Base-by-base conservation (phyloP, 208 protist genomes). In the Porcisia deanei region DNA sequence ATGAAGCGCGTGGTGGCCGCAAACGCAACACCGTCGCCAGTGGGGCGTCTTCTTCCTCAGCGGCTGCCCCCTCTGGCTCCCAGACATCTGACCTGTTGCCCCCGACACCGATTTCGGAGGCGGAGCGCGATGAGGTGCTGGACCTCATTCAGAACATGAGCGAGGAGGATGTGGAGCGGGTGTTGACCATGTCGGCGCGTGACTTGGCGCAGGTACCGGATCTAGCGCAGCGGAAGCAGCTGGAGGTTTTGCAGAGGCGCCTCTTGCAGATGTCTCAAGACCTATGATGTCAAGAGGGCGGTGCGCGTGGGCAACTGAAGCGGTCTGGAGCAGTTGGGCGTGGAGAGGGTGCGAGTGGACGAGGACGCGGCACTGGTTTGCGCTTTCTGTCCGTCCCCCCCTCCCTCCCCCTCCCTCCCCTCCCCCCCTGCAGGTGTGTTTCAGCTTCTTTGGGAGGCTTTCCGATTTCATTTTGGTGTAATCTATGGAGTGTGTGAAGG, bases 91-190 rank as follows among this genome's bases (percentile, higher is more conserved):
- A 52, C 37, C 22, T 59, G 37, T 22, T 61, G n/a, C 67, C 63
- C 16, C 47, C 73, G 5, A 73, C 53, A 59, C 72, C 59, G 39
- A 77, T 76, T 37, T 80, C 84, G 52, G 71, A 84, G 70, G 76
- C 85, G 43, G 83, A 94, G 67, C 73, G 82, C 5, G 89, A 97
- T 37, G 87, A 97, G 60, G 87, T 93, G 72, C 64, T 97, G 65
- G 79, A 91, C 75, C 85, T 95, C 49, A 89, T 97, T 20, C 77
- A 85, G 16, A 85, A 79, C 59, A 89, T 97, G 76, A 93, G 85
- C 70, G 88, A 95, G 71, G 88, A 90, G 45, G 93, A 97, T 22
- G 87, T 96, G 30, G 87, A 93, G 70, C 84, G 88, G 16, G 89
- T 97, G 45, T 64, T 90, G 18, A 82, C 75, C 1, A 86, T 97